Evolutionary conservation across 2,329 filamentous ascomycete species (phyloP), one percentile per base, ranked within the genome.

Genomic region (Penicillium thymicola): DNA sequence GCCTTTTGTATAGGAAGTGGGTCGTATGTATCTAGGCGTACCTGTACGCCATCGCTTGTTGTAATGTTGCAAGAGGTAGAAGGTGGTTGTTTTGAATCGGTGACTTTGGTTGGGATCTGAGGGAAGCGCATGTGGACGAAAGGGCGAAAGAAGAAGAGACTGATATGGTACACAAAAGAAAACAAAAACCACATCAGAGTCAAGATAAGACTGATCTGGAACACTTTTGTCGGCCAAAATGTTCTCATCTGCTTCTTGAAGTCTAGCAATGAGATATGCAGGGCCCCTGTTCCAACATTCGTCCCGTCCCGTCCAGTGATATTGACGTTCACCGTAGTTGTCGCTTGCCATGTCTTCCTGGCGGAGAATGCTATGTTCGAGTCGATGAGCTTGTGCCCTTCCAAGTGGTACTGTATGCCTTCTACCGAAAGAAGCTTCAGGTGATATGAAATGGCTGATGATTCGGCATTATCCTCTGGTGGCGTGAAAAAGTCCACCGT

Each of bases 331-430:
- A 64, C 43, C 2, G 55, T 57, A 8, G 59, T 62, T 32, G 59
- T 64, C 23, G 56, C 57, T 36, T 58, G 36, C 63, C 61, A 64
- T 9, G 59, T 55, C 21, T 54, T 55, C 11, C 46, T 44, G n/a
- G 51, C 14, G 1, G 56, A 60, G 18, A 64, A 57, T 5, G 59
- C 46, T 13, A 54, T 40, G 11, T 16, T 36, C 2, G 54, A 42
- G 40, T 56, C 44, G 23, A 65, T 48, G 3, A 59, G 4, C 51
- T 50, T 43, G n/a, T 51, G 14, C 16, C 59, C 42, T 52, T 61
- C 37, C 9, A 54, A n/a, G 16, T 21, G 30, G n/a, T 54, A 49
- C n/a, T 41, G 18, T 23, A 8, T 21, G 8, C 37, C 44, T 28
- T 54, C 51, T 7, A 54, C 37, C 6, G 44, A 42, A 4, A 49